These are phyloP conservation scores for Rhynchosporium secalis DNA, from an alignment of 2,329 filamentous ascomycete genomes.

Conservation along the genomic window DNA sequence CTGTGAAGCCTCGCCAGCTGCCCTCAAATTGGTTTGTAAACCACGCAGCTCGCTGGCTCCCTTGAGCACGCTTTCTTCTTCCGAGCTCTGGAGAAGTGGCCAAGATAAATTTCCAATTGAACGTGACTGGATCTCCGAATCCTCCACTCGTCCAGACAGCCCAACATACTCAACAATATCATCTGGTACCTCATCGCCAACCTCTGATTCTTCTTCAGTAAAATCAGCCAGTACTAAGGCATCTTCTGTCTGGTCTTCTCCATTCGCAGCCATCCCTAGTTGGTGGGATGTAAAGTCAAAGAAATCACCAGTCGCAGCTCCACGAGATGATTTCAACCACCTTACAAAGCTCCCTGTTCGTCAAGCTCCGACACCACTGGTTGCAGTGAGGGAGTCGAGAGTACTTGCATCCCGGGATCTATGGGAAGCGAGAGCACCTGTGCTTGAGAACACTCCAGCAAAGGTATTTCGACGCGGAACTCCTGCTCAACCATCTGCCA, in stretches of 20 bases:
- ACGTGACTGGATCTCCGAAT: constrained; percentile 40
- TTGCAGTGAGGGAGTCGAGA: constrained; percentile 33
- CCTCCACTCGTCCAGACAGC: constrained; percentile 36
- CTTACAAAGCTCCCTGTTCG: constrained; percentile 27
- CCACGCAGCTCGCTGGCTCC: constrained; percentile 19
- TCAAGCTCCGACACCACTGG: constrained; percentile 21
- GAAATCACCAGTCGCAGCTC: constrained; percentile 20
- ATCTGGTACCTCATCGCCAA: constrained; percentile 36
- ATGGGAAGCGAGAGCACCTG: constrained; percentile 30
- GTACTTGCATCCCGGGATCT: constrained; percentile 33
- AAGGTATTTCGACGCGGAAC: constrained; percentile 22
- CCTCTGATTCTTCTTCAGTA: constrained; percentile 37
- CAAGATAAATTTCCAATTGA: constrained; percentile 23
- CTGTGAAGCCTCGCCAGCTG: constrained; percentile 30
- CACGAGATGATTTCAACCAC: constrained; percentile 24
- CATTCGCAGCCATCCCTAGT: constrained; percentile 8
- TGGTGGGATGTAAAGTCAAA: constrained; percentile 27
- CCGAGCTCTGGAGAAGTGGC: constrained; percentile 32
- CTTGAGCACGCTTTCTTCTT: constrained; percentile 29
- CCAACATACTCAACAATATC: constrained; percentile 36
- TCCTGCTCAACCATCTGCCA: neutral
- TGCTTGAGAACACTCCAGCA: constrained; percentile 21
- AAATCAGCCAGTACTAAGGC: constrained; percentile 39
- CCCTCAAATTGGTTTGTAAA: constrained; percentile 32
- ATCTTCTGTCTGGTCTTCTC: constrained; percentile 34